Evolutionary conservation across 2,329 filamentous ascomycete species (phyloP).

Genomic region (Hypoxylon sp.): DNA sequence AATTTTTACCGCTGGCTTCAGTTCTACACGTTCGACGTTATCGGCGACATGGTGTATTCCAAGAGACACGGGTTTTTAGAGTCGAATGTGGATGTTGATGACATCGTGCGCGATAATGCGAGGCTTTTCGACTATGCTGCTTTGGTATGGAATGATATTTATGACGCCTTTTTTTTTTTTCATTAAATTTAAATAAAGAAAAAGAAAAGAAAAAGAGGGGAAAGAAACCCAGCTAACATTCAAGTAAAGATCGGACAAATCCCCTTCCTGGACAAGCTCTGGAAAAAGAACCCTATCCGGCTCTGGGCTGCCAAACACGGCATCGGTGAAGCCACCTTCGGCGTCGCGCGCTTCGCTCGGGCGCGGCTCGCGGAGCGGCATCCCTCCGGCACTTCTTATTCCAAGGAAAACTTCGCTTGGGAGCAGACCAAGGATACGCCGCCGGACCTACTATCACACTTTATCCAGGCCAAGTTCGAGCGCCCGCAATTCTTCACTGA

Average conservation of each 20-base stretch:
- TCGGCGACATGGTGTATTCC: conserved; percentile 27
- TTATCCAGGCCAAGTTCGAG: conserved; percentile 27
- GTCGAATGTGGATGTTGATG: conserved; percentile 21
- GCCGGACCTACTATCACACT: conserved; percentile 22
- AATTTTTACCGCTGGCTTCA: conserved; percentile 32
- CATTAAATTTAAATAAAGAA: no score
- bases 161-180: no score
- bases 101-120: conserved; percentile 30
- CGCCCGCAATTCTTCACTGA: conserved; percentile 29
- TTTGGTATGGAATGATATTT: conserved; percentile 9
- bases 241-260: conserved; percentile 24
- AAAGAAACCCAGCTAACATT: conserved; percentile 8
- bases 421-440: conserved; percentile 25
- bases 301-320: conserved; percentile 29
- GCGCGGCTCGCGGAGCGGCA: conserved; percentile 25
- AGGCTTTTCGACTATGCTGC: conserved; percentile 27
- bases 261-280: conserved; percentile 27
- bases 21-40: conserved; percentile 35
- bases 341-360: conserved; percentile 24
- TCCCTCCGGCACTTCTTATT: conserved; percentile 12
- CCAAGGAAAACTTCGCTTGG: conserved; percentile 32
- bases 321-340: conserved; percentile 26
- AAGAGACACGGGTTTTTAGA: conserved; percentile 33
- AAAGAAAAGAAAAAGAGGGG: no score
- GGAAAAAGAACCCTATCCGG: conserved; percentile 29